Percentiles rank a stretch among this genome's conserved stretches.
Evolutionary conservation across 2,329 filamentous ascomycete genomes (phyloP).

Genomic region (Paracamarosporium sp.): DNA sequence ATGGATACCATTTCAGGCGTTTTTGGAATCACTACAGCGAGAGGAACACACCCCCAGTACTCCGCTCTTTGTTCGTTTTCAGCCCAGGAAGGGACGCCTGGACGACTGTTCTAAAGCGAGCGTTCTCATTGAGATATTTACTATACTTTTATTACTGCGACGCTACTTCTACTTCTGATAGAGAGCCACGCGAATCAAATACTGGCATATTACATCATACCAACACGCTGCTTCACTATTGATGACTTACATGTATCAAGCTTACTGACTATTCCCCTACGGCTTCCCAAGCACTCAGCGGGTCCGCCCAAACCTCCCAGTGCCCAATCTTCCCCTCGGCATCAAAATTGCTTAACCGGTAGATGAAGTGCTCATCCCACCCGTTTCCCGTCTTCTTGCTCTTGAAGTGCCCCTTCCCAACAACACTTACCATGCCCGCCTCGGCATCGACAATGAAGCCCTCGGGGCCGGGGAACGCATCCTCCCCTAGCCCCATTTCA

Average conservation of each 20-base stretch:
- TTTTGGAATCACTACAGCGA: not conserved
- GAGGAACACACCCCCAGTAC: conserved; percentile 10
- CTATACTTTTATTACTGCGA: conserved; percentile 1
- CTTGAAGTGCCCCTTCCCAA: conserved; percentile 41
- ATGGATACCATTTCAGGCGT: conserved; percentile 25
- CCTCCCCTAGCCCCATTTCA: conserved; percentile 36
- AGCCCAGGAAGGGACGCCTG: not conserved
- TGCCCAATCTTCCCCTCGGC: conserved; percentile 47
- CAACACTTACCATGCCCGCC: conserved; percentile 45
- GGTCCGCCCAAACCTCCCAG: conserved; percentile 56
- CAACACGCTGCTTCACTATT: not conserved
- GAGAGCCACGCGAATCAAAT: not conserved
- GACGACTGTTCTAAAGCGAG: not conserved
- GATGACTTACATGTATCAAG: not conserved
- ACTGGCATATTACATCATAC: not conserved
- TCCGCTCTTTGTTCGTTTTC: not conserved
- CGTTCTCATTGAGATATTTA: not conserved
- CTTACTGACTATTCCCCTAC: conserved; percentile 28
- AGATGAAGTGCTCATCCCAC: conserved; percentile 52
- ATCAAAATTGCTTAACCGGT: conserved; percentile 50
- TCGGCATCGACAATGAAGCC: conserved; percentile 47
- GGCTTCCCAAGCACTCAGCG: conserved; percentile 51
- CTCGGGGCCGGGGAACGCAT: conserved; percentile 42
- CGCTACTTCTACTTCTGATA: conserved; percentile 2
- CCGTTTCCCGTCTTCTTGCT: conserved; percentile 48